Evolutionary conservation across 208 protist genomes (phyloP).

Genomic region (Leishmania turanica): DNA sequence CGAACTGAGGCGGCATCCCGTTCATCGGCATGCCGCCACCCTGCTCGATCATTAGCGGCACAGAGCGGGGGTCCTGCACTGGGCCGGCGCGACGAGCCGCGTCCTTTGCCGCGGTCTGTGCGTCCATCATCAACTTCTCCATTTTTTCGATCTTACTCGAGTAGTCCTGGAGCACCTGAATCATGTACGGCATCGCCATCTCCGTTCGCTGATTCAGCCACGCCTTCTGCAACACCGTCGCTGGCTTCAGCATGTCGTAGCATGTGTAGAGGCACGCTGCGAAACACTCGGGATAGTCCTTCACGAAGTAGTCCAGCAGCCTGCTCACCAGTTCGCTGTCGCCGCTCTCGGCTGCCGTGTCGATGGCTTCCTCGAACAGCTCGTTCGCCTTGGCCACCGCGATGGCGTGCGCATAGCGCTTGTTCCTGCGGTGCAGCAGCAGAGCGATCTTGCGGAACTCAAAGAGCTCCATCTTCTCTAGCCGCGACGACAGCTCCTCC

Average conservation of each 20-base stretch:
- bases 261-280: conserved; percentile 97
- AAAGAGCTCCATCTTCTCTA: conserved; percentile 98
- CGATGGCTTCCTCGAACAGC: conserved; percentile 98
- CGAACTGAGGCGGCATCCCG: conserved; percentile 55
- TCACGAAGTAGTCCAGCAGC: conserved; percentile 98
- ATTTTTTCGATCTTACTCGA: conserved; percentile 85
- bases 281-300: conserved; percentile 96
- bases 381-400: conserved; percentile 97
- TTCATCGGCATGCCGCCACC: conserved; percentile 33
- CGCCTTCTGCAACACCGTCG: conserved; percentile 98
- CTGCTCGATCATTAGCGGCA: conserved; percentile 80
- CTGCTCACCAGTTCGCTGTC: conserved; percentile 93
- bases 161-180: conserved; percentile 97
- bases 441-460: conserved; percentile 99
- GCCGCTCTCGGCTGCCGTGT: conserved; percentile 96
- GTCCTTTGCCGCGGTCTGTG: conserved; percentile 87
- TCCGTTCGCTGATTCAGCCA: conserved; percentile 98
- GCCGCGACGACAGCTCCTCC: conserved; percentile 94
- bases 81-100: conserved; percentile 68
- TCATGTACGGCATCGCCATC: conserved; percentile 99
- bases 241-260: conserved; percentile 95
- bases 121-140: conserved; percentile 80
- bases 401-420: conserved; percentile 92
- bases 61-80: conserved; percentile 29
- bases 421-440: conserved; percentile 96